Percentiles rank a stretch among this genome's conserved stretches.
Evolutionary conservation across 441 rosid species (phyloP).

Genomic region (Erysimum cheiri): DNA sequence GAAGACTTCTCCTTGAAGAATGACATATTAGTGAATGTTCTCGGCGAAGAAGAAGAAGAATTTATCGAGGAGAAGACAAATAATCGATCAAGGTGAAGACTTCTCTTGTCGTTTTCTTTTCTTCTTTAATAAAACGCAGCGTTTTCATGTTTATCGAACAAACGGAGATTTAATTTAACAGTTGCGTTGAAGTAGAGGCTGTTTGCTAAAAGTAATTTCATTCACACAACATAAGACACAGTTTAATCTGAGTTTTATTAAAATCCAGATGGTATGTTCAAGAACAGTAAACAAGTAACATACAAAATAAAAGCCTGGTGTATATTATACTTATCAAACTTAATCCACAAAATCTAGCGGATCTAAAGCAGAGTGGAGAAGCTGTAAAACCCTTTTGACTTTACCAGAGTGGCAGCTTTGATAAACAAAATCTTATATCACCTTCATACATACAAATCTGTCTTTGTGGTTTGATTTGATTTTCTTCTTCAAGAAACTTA

Average conservation of each 20-base stretch:
- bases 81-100: not conserved
- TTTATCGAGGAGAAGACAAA: not conserved
- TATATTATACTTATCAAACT: conserved; percentile 23
- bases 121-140: conserved; percentile 8
- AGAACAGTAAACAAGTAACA: conserved; percentile 2
- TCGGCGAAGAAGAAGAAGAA: not conserved
- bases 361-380: conserved; percentile 8
- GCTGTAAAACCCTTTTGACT: conserved; percentile 26
- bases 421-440: conserved; percentile 14
- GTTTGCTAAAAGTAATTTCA: not conserved
- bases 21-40: not conserved
- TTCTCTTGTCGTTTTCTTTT: not conserved
- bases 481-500: conserved; percentile 20
- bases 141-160: not conserved
- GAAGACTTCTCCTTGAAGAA: not conserved
- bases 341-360: not conserved
- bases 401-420: conserved; percentile 26
- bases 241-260: not conserved
- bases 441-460: not conserved
- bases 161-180: too few species aligned
- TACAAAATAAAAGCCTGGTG: conserved; percentile 4
- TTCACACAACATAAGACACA: conserved; percentile 10
- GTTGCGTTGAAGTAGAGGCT: too few species aligned
- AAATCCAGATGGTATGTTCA: not conserved
- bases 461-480: conserved; percentile 3